Evolutionary conservation across 2,329 filamentous ascomycete species (phyloP).

Genomic region (Xylaria sp.): DNA sequence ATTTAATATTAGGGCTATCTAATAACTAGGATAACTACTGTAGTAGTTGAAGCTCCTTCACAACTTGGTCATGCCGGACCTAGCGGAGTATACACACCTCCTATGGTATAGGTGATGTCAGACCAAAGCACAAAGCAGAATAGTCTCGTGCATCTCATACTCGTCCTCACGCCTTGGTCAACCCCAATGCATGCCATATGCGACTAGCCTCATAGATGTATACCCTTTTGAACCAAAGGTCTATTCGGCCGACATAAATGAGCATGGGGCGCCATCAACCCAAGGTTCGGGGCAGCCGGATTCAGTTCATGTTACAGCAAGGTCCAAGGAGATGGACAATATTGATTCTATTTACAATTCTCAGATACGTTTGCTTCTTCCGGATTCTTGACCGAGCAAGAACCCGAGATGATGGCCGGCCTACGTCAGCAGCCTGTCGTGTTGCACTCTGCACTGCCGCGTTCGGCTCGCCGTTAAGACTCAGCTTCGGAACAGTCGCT

Average conservation of each 20-base stretch:
- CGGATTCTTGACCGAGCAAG: slow-evolving; percentile 25
- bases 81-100: slow-evolving; percentile 3
- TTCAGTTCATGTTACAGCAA: slow-evolving; percentile 26
- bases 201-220: slow-evolving; percentile 13
- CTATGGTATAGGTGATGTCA: too few species aligned
- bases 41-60: too few species aligned
- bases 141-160: slow-evolving; percentile 3
- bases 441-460: slow-evolving; percentile 25
- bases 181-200: slow-evolving; percentile 22
- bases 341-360: slow-evolving; percentile 10
- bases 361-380: slow-evolving; percentile 22
- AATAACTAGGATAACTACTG: too few species aligned
- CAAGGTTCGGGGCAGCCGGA: slow-evolving; percentile 14
- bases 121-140: slow-evolving; percentile 23
- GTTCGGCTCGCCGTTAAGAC: slow-evolving; percentile 16
- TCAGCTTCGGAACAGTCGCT: slow-evolving; percentile 3
- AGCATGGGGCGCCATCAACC: too few species aligned
- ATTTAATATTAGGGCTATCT: too few species aligned
- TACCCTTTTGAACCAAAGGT: slow-evolving; percentile 2
- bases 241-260: slow-evolving; percentile 22
- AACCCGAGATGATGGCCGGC: slow-evolving; percentile 23
- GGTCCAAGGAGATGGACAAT: slow-evolving; percentile 20
- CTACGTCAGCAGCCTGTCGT: slow-evolving; percentile 20
- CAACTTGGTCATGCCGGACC: slow-evolving; percentile 5
- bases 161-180: slow-evolving; percentile 18